Conservation (phyloP, 225 moss, liverwort and hornwort species). For the Asterella californica region DNA sequence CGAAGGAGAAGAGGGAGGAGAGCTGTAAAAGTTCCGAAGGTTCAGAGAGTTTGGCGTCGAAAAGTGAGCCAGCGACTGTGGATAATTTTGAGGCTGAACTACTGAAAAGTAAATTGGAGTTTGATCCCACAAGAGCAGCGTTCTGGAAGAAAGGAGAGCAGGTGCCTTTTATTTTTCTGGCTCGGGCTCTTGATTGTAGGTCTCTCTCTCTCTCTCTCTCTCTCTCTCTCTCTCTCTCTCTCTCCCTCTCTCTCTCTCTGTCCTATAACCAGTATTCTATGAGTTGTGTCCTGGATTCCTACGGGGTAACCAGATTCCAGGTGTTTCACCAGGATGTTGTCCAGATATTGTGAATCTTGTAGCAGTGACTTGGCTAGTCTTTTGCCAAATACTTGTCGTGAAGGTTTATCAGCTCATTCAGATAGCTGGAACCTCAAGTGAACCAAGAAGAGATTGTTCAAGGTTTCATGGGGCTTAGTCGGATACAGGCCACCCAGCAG, state of each 20-base stretch:
- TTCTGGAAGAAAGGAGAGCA: constrained; percentile 85
- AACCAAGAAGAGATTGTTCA: no score
- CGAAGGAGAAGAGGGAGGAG: neutral
- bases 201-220: constrained; percentile 17
- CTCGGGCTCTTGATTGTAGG: constrained; percentile 91
- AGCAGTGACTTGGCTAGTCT: no score
- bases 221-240: neutral
- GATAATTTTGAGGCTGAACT: constrained; percentile 23
- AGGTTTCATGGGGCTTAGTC: no score
- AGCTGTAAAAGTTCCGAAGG: neutral
- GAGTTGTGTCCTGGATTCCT: neutral
- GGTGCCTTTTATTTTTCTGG: constrained; percentile 89
- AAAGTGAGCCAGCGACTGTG: constrained; percentile 2
- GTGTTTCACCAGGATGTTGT: neutral
- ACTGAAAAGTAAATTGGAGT: constrained; percentile 72
- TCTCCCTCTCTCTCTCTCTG: neutral
- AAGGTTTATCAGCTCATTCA: no score
- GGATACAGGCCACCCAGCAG: no score
- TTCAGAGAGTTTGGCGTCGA: neutral
- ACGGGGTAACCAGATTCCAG: neutral
- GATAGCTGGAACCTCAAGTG: no score
- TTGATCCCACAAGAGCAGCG: constrained; percentile 67
- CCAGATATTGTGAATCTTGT: no score
- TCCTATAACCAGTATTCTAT: neutral
- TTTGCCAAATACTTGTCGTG: no score